phyloP scores from a whole-genome alignment of 31 red algal species.

The Odonthalia washingtoniensis region DNA sequence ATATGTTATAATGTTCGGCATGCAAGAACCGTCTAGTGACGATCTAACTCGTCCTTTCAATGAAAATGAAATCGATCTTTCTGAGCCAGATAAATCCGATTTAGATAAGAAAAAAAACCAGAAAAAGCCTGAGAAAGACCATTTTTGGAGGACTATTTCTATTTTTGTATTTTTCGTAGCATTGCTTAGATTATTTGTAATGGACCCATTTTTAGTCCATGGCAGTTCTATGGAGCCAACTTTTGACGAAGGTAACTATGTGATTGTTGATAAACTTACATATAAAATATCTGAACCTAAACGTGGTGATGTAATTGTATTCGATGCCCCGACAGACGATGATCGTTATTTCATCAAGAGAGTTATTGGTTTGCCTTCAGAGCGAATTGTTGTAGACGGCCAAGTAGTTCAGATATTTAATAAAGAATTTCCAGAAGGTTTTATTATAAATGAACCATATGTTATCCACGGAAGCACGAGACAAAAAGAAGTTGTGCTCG shows the following conservation, averaged over 20 bases:
- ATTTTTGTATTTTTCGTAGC: neutral
- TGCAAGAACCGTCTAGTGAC: too few species aligned
- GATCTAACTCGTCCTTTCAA: too few species aligned
- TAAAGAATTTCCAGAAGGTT: neutral
- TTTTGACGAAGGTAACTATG: neutral
- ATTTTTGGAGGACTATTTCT: neutral
- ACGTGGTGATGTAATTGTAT: conserved; percentile 4
- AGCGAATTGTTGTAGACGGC: neutral
- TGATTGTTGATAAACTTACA: neutral
- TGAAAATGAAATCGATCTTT: too few species aligned
- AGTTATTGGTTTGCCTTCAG: neutral
- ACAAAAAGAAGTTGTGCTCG: neutral
- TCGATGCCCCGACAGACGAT: neutral
- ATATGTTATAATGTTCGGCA: too few species aligned
- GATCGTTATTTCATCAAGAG: neutral
- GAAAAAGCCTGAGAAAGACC: too few species aligned
- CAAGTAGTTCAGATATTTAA: neutral
- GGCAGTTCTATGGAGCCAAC: neutral
- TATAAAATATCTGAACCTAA: neutral
- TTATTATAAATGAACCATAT: neutral
- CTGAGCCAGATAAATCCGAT: too few species aligned
- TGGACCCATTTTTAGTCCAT: neutral
- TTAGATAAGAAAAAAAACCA: too few species aligned
- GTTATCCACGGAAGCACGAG: neutral
- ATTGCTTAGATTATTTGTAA: neutral